These are phyloP conservation scores for Phytophthora litchii DNA, from an alignment of 352 stramenopile species.

Conservation along the genomic window DNA sequence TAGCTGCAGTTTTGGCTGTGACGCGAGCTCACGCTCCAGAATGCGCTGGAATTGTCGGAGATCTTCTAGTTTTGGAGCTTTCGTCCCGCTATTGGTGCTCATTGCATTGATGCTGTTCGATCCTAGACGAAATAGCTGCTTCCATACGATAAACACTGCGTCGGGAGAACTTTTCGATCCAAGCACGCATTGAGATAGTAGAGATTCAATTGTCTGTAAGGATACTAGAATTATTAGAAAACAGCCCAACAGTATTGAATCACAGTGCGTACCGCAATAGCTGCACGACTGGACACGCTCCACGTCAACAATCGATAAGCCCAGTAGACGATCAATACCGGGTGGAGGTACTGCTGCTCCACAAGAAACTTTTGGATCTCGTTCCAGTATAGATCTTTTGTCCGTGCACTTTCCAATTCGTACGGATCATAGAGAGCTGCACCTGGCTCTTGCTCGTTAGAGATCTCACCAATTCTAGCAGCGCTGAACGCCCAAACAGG, in stretches of 20 bases:
- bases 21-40: constrained; percentile 54
- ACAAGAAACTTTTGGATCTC: constrained; percentile 74
- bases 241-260: background rate
- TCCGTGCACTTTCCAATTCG: constrained; percentile 71
- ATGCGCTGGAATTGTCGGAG: constrained; percentile 42
- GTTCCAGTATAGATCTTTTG: constrained; percentile 81
- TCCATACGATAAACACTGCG: constrained; percentile 63
- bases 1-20: constrained; percentile 63
- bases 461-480: constrained; percentile 31
- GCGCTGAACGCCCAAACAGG: constrained; percentile 50
- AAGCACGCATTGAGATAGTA: constrained; percentile 64
- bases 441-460: constrained; percentile 5
- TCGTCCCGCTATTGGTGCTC: constrained; percentile 13
- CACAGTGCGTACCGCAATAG: constrained; percentile 49
- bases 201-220: constrained; percentile 63
- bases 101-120: constrained; percentile 6
- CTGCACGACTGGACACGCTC: constrained; percentile 63
- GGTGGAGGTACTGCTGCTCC: constrained; percentile 67
- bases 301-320: constrained; percentile 69
- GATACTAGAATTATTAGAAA: constrained; percentile 6
- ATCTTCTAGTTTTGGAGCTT: constrained; percentile 19
- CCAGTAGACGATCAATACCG: constrained; percentile 70
- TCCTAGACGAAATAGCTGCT: constrained; percentile 57
- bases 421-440: constrained; percentile 57
- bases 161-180: constrained; percentile 60